These are phyloP conservation scores for Salix viminalis DNA, from an alignment of 345 rosid species.

Conservation along the genomic window DNA sequence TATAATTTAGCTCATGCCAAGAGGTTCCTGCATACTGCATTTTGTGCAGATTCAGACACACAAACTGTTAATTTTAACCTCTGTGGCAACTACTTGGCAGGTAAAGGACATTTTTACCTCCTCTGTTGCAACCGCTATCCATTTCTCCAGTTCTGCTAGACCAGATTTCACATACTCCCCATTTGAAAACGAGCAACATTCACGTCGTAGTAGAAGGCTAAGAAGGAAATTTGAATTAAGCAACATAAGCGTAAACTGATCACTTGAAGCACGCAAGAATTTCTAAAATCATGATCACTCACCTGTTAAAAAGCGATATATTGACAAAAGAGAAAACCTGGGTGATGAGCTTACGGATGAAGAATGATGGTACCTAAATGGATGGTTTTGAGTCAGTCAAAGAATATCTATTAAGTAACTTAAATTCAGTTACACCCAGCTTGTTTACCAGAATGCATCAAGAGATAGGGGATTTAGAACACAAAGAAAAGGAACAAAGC, in stretches of 20 bases:
- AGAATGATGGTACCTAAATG: conserved; percentile 86
- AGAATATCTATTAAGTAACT: background rate
- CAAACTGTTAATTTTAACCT: conserved; percentile 5
- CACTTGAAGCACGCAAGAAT: conserved; percentile 1
- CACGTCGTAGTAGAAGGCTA: conserved; percentile 93
- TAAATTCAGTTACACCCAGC: no score
- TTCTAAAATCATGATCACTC: conserved; percentile 10
- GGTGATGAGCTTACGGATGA: conserved; percentile 90
- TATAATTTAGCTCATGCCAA: conserved; percentile 93
- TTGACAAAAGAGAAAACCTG: conserved; percentile 98
- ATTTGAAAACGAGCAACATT: conserved; percentile 96
- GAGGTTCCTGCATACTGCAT: conserved; percentile 93
- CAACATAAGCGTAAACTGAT: conserved; percentile 1
- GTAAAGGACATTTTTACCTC: conserved; percentile 51
- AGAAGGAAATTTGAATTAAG: conserved; percentile 13
- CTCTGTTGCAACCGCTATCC: conserved; percentile 73
- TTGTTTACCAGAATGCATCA: no score
- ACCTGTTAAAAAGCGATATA: conserved; percentile 95
- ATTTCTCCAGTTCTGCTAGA: conserved; percentile 90
- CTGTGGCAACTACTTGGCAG: conserved; percentile 3
- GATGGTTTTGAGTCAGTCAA: conserved; percentile 21
- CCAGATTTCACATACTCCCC: conserved; percentile 98
- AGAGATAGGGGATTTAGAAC: background rate
- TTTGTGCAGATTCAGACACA: conserved; percentile 25
- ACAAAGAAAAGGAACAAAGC: background rate